Evolutionary conservation across 371 early-diverging fungal genomes (phyloP), one percentile per base, ranked within the genome.

Genomic region (Mortierella sp.): DNA sequence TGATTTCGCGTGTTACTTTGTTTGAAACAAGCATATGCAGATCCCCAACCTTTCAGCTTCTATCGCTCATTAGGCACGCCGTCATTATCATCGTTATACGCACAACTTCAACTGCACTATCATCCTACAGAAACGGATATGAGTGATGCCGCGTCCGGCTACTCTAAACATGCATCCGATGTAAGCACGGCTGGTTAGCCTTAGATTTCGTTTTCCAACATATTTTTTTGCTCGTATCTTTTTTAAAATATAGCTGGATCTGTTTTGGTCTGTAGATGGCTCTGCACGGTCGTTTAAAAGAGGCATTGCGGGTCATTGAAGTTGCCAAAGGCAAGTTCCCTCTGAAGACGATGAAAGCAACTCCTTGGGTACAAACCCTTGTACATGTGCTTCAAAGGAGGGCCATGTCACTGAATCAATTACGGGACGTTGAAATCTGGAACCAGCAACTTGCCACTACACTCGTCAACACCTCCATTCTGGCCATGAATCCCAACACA

Each of bases 241-340:
- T 27, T 37, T 31, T 57, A 24, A 19, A 34, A 23, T 24, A n/a
- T n/a, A n/a, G n/a, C n/a, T n/a, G n/a, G n/a, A n/a, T n/a, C n/a
- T n/a, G n/a, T n/a, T n/a, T n/a, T n/a, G n/a, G n/a, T n/a, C n/a
- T n/a, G n/a, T n/a, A 75, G 75, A 39, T 75, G 12, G 52, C 60
- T 4, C 52, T 48, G 3, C 31, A 31, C 6, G 75, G 75, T 3
- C 42, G 60, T 11, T 64, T 59, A 30, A 49, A 69, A 8, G 79
- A 75, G 4, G 65, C 81, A 3, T 53, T 73, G 30, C 43, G 64
- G 24, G 64, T 70, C 11, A 53, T 80, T n/a, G 64, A 79, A 32
- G 39, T 67, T 9, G 71, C 78, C 24, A 73, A 57, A 26, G 30
- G 43, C 9, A 67, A 60, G 42, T 79, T 69, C 34, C 69, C 70